Base-by-base conservation (phyloP, 495 filamentous ascomycete genomes). In the Chaetomium tenue region DNA sequence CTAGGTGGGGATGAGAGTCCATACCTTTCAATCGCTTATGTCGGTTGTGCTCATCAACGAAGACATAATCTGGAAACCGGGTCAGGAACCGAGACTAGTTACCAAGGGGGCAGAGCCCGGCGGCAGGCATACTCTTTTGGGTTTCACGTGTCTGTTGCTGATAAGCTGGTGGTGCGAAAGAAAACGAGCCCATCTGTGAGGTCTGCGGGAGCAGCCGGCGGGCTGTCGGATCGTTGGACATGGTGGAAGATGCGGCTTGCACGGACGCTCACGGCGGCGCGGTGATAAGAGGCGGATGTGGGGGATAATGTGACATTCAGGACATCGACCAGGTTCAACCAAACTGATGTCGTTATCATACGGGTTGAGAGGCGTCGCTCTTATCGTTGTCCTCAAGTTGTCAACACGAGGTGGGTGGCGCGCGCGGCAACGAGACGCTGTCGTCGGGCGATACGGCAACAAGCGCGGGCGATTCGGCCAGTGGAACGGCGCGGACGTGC, bases 21-120 rank as follows among this genome's bases (percentile, higher is more conserved):
- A 71, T 86, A 96, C 93, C 93, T 82, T 99, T 99, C 60, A 98
- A 79, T 66, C 94, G 84, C 79, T 97, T 97, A 78, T 99, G 94
- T 51, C 94, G 87, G 77, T 98, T 99, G 74, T 99, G 93, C 77
- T 99, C 94, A 75, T 99, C 95, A 58, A 99, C 94, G 71, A 99
- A 99, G 53, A 99, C 94, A 89, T 97, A 98, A 72, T 97, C 93
- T 97, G 67, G 28, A 65, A 28, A 52, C 20, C 28, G 8, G 37
- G 70, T 70, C 56, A 68, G 68, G 68, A 63, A 58, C 40, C 18
- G 2, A 3, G 28, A 50, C 18, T 3, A 8, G 48, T 20, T 2
- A 16, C 37, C 50, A 9, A 22, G n/a, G 28, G 18, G 46, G 12
- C 6, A 50, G 56, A 56, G 42, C 51, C 68, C 63, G 63, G 58